Evolutionary conservation across 768 basidiomycete genomes (phyloP).

Genomic region (Boletales sp.): DNA sequence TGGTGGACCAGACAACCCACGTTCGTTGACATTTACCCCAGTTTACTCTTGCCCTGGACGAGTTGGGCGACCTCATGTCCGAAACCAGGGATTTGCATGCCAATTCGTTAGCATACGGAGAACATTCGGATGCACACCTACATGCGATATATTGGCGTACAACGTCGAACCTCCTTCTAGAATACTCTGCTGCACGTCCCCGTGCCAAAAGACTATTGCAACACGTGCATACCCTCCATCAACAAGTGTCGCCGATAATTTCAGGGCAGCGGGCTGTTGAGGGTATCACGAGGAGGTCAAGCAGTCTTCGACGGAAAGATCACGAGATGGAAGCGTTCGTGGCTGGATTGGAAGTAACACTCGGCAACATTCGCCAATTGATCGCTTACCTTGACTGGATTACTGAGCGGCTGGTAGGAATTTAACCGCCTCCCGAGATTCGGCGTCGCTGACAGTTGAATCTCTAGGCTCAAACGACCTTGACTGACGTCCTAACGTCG

Average conservation of each 20-base stretch:
- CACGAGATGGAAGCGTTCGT: slow-evolving; percentile 12
- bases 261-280: background rate
- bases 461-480: slow-evolving; percentile 15
- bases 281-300: background rate
- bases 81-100: background rate
- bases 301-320: slow-evolving; percentile 8
- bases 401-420: slow-evolving; percentile 23
- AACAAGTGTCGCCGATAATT: slow-evolving; percentile 4
- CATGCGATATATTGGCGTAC: slow-evolving; percentile 28
- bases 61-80: slow-evolving; percentile 20
- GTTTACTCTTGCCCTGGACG: slow-evolving; percentile 29
- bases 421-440: background rate
- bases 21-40: slow-evolving; percentile 6
- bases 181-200: slow-evolving; percentile 28
- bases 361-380: slow-evolving; percentile 18
- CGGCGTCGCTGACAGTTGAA: slow-evolving; percentile 2
- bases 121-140: slow-evolving; percentile 11
- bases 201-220: slow-evolving; percentile 15
- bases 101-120: background rate
- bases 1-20: background rate
- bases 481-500: slow-evolving; percentile 10
- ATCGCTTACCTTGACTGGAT: slow-evolving; percentile 28
- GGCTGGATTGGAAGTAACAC: slow-evolving; percentile 19
- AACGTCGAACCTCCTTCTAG: slow-evolving; percentile 29
- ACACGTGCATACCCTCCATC: slow-evolving; percentile 16